Base-by-base conservation (phyloP, 805 yeast genomes). In the Scheffersomyces coipomensis region DNA sequence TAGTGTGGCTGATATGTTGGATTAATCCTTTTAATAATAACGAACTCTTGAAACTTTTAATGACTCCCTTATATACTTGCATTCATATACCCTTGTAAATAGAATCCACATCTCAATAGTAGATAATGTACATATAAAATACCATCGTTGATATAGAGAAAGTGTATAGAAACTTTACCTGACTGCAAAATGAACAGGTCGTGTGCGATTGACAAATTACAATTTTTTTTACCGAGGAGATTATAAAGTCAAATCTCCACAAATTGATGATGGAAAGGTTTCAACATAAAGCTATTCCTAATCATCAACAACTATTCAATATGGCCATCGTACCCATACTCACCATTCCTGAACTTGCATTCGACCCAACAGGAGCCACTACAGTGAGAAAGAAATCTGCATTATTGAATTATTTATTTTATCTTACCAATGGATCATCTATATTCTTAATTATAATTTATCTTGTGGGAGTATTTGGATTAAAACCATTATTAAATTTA, bases 331-430 rank as follows among this genome's bases (percentile, higher is more conserved):
- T 68, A 9, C 71, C 71, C 1, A 45, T 58, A 18, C 51, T 68
- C 21, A 64, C 73, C 3, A 65, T 69, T 1, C 73, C 75, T 3
- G 75, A 69, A 40, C 35, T 66, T 2, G 65, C 74, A 0, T 69
- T 58, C 44, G 68, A 69, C 37, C 56, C 66, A 3, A 46, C 48
- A 13, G 44, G 51, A 5, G 65, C 57, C 35, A 37, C 47, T 5
- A 33, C 49, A 1, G 46, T 19, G 13, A 27, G 52, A 10, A 43
- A 54, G 9, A 44, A 44, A 26, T 59, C 69, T 11, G 47, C 47
- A n/a, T 31, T 60, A 19, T 29, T 56, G 11, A 44, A 38, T 27
- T 69, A 55, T 39, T 34, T 69, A 11, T 38, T 68, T 17, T 49
- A 43, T 26, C 53, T 69, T 19, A 60, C 69, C 9, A 52, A 60